A percentile compares a stretch with the other conserved stretches of the same genome.
These are phyloP conservation scores for Geotrichum australiense DNA, from an alignment of 1,139 yeast species.

Conservation along the genomic window DNA sequence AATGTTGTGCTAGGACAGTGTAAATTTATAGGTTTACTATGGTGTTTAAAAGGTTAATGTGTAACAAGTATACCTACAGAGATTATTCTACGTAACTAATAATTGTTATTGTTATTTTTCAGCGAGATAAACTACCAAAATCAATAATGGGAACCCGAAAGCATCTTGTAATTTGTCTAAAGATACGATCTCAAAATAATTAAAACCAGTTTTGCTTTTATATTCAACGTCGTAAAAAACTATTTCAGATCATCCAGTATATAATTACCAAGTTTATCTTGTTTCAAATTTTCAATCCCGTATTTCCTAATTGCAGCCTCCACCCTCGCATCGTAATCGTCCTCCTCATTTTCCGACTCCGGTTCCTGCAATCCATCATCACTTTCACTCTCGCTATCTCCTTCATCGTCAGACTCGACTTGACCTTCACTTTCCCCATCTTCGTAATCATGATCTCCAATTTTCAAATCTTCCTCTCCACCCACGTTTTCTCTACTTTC, in stretches of 20 bases:
- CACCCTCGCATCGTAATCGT: constrained; percentile 26
- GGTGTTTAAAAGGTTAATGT: too few species aligned
- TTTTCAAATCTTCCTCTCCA: constrained; percentile 34
- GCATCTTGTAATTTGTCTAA: too few species aligned
- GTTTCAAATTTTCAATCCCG: constrained; percentile 69
- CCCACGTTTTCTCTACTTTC: constrained; percentile 46
- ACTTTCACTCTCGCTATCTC: constrained; percentile 24
- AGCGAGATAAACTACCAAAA: too few species aligned
- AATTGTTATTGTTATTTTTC: too few species aligned
- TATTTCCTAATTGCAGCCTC: constrained; percentile 40
- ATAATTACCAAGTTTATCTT: constrained; percentile 78
- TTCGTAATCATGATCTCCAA: constrained; percentile 35
- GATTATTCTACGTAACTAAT: too few species aligned
- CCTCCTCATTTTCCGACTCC: constrained; percentile 35
- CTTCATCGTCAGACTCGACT: constrained; percentile 27
- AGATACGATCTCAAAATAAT: too few species aligned
- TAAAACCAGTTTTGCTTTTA: too few species aligned
- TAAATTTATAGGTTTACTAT: too few species aligned
- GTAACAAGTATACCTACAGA: too few species aligned
- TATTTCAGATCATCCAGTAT: constrained; percentile 43
- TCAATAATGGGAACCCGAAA: too few species aligned
- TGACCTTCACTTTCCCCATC: constrained; percentile 34
- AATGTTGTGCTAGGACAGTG: too few species aligned
- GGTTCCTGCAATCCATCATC: constrained; percentile 32
- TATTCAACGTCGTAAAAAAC: too few species aligned